A percentile compares a stretch with the other conserved stretches of the same genome.
These are phyloP conservation scores for Podospora conica DNA, from an alignment of 495 filamentous ascomycete species.

Conservation along the genomic window DNA sequence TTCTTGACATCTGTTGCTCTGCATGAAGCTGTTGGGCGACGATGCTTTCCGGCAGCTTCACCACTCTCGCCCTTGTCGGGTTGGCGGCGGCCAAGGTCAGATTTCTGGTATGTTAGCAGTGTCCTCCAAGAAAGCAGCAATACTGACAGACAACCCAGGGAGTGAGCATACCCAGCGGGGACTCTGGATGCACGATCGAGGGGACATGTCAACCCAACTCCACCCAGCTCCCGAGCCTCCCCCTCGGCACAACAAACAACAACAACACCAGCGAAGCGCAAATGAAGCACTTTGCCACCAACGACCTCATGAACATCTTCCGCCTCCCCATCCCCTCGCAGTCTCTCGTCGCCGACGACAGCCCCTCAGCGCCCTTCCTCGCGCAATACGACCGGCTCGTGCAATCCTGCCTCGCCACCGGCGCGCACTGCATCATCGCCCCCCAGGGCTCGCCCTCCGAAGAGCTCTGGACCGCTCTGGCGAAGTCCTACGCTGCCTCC, in stretches of 20 bases:
- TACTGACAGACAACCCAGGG: constrained; percentile 21
- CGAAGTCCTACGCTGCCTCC: constrained; percentile 19
- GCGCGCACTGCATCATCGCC: constrained; percentile 54
- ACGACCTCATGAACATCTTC: constrained; percentile 46
- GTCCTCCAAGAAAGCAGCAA: not conserved
- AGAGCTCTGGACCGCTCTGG: constrained; percentile 55
- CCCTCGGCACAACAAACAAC: constrained; percentile 22
- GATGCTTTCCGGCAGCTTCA: not conserved
- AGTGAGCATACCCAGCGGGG: constrained; percentile 41
- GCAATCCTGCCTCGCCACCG: constrained; percentile 51
- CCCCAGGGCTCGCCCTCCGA: constrained; percentile 46
- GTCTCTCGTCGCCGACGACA: constrained; percentile 41
- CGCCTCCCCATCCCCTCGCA: constrained; percentile 51
- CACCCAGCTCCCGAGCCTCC: constrained; percentile 28
- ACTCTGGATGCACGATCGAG: constrained; percentile 48
- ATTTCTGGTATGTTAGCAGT: constrained; percentile 25
- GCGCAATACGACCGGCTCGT: constrained; percentile 52
- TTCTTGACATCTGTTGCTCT: not conserved
- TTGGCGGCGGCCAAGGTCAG: constrained; percentile 27
- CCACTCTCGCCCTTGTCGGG: not conserved
- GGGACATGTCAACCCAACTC: constrained; percentile 29
- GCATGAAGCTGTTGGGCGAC: not conserved
- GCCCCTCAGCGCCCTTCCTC: constrained; percentile 39
- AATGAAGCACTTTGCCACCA: constrained; percentile 47
- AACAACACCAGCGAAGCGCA: constrained; percentile 28